A percentile compares a stretch with the other conserved stretches of the same genome.
phyloP scores from a whole-genome alignment of 805 yeast species.

The Ogataea minuta region DNA sequence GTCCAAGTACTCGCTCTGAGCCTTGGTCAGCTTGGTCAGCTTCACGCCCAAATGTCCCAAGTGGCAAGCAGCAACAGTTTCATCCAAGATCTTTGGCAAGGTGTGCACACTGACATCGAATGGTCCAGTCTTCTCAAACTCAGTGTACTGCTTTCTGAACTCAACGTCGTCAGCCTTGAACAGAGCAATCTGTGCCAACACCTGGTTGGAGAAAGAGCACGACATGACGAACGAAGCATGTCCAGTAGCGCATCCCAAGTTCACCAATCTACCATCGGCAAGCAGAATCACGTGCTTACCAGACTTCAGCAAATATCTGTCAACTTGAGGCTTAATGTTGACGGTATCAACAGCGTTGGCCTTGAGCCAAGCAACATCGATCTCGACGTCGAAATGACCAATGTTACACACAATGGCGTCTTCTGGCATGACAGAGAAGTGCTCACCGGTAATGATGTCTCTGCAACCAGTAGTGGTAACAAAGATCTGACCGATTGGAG shows the following conservation, averaged over 20 bases:
- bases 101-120: constrained; percentile 91
- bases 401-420: constrained; percentile 99
- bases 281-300: constrained; percentile 94
- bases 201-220: constrained; percentile 99
- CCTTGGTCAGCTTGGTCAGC: constrained; percentile 70
- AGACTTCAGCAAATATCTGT: constrained; percentile 84
- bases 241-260: constrained; percentile 99
- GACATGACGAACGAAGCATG: constrained; percentile 99
- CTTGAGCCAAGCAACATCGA: constrained; percentile 98
- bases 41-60: constrained; percentile 90
- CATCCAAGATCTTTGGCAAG: constrained; percentile 97
- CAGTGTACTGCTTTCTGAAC: constrained; percentile 80
- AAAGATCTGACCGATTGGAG: constrained; percentile 89
- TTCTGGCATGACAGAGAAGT: constrained; percentile 93
- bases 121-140: constrained; percentile 90
- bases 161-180: constrained; percentile 81
- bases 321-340: constrained; percentile 99
- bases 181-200: constrained; percentile 96
- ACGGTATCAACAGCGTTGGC: constrained; percentile 89
- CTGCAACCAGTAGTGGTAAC: constrained; percentile 99
- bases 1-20: constrained; percentile 93
- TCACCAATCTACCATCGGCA: constrained; percentile 99
- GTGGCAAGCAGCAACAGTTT: constrained; percentile 97
- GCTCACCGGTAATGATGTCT: constrained; percentile 89
- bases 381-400: constrained; percentile 99